phyloP scores from a whole-genome alignment of 257 asterid species.

The Galeopsis tetrahit region DNA sequence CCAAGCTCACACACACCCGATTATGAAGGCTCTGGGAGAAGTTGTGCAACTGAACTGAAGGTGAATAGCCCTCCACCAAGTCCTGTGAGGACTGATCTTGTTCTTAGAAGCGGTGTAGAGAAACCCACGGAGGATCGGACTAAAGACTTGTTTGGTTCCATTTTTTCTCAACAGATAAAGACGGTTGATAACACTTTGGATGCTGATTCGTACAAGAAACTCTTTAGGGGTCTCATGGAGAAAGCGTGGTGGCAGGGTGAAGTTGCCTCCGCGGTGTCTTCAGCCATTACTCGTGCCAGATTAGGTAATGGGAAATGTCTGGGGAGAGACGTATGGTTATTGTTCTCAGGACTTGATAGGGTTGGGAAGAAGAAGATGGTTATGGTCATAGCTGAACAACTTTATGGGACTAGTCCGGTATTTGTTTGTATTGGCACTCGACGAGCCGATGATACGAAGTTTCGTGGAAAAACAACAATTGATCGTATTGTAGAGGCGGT shows the following conservation, averaged over 20 bases:
- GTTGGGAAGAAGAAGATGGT: conserved; percentile 87
- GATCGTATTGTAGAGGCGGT: conserved; percentile 88
- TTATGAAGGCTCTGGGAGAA: conserved; percentile 59
- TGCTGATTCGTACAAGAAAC: conserved; percentile 75
- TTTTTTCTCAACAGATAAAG: conserved; percentile 59
- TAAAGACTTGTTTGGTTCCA: conserved; percentile 69
- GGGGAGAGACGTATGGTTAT: conserved; percentile 84
- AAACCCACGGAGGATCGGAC: conserved; percentile 27
- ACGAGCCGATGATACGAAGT: conserved; percentile 48
- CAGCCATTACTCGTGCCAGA: conserved; percentile 68
- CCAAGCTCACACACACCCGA: no score
- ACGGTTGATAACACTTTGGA: conserved; percentile 59
- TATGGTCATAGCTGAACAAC: conserved; percentile 69
- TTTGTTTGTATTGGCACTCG: conserved; percentile 60
- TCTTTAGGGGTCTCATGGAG: conserved; percentile 85
- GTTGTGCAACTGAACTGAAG: no score
- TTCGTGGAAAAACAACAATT: conserved; percentile 77
- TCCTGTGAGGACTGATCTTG: no score
- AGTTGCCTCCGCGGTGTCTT: conserved; percentile 77
- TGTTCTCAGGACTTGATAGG: conserved; percentile 87
- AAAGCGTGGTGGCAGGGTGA: conserved; percentile 97
- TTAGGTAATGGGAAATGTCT: conserved; percentile 64
- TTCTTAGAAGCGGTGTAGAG: no score
- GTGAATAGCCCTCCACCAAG: no score
- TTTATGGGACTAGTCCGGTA: conserved; percentile 59